Evolutionary conservation across 192 early-diverging fungal species (phyloP), one percentile per base, ranked within the genome.

Genomic region (Backusella macrospora): DNA sequence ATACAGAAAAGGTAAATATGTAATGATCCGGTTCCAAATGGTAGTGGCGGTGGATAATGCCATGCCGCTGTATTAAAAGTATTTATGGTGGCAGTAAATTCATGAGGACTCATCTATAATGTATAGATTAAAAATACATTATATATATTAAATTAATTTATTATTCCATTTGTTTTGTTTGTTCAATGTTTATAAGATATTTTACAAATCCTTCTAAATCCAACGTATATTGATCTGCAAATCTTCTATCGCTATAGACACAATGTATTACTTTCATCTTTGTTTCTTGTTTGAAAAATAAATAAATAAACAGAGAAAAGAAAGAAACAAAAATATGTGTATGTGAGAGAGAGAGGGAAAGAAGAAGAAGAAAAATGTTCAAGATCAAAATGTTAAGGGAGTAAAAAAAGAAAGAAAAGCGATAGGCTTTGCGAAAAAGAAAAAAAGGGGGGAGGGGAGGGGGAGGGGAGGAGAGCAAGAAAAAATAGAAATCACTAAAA

Each of bases 151-250:
- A 59, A 59, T 59, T 49, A 49, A 49, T 49, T 49, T 49, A 18
- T 59, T 59, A 26, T 23, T 9, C 21, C 26, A 52, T 59, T 4
- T 8, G 14, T 12, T 14, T 49, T 59, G 52, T 59, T 34, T 34
- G 29, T 34, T 34, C 52, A 59, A 59, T 18, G 7, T 59, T 59
- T 16, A 40, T 62, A n/a, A 38, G 29, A 39, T 59, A 40, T 34
- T 34, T 46, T 77, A 77, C 76, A 49, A 73, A 77, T 40, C 76
- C 76, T 43, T 77, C 65, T n/a, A 77, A 68, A 44, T 77, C 76
- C 15, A 77, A 52, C 12, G 76, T 73, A 55, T 77, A 77, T 59
- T 77, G 76, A 73, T 77, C 65, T 6, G 73, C 76, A 67, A 77
- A 77, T 18, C 66, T 47, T 34, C 43, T n/a, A 16, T 59, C 37